Percentiles rank a stretch among this genome's conserved stretches.
These are phyloP conservation scores for Eremothecium gossypii DNA, from an alignment of 1,139 yeast species.

Conservation along the genomic window DNA sequence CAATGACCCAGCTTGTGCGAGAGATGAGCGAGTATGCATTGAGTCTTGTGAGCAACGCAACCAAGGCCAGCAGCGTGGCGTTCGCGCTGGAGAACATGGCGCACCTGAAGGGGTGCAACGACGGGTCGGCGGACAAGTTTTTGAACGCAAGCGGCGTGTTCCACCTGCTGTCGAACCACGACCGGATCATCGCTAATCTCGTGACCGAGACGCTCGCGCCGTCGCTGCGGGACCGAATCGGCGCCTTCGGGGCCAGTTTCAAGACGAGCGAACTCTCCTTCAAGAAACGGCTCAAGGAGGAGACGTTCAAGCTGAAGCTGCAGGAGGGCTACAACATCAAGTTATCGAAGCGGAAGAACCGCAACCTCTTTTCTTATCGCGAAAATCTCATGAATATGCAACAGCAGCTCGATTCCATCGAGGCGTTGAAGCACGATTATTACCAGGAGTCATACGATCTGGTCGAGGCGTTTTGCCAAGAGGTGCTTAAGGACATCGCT, in stretches of 20 bases:
- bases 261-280: conserved; percentile 43
- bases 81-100: conserved; percentile 62
- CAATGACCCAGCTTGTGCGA: conserved; percentile 40
- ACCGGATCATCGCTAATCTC: conserved; percentile 56
- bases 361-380: conserved; percentile 57
- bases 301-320: conserved; percentile 41
- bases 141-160: conserved; percentile 72
- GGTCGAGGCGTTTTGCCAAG: conserved; percentile 50
- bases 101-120: conserved; percentile 55
- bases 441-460: conserved; percentile 51
- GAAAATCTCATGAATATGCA: conserved; percentile 59
- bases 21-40: conserved; percentile 46
- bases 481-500: conserved; percentile 48
- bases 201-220: conserved; percentile 44
- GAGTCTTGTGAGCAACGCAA: conserved; percentile 44
- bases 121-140: conserved; percentile 51
- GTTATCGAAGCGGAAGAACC: conserved; percentile 45
- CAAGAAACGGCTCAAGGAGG: conserved; percentile 42
- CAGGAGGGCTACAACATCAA: conserved; percentile 51
- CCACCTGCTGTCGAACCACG: conserved; percentile 67
- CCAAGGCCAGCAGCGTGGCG: conserved; percentile 68
- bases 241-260: conserved; percentile 34
- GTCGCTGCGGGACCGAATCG: conserved; percentile 43
- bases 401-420: conserved; percentile 68
- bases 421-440: conserved; percentile 64